Conservation (phyloP, 345 rosid species). For the Brassica incana region DNA sequence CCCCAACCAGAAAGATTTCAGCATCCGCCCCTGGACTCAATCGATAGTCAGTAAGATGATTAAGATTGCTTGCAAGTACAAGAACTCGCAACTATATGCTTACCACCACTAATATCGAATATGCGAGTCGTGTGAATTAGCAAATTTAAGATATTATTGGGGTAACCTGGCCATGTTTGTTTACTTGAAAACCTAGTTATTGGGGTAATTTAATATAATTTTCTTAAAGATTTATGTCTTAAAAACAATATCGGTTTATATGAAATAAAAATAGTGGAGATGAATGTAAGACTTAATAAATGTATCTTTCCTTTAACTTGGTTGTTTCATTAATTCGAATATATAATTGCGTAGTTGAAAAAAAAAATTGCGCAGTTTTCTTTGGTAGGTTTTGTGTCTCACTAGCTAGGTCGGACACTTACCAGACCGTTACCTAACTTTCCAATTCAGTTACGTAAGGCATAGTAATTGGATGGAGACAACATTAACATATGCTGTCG, state of each 20-base stretch:
- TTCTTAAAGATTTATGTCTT: neutral
- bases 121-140: neutral
- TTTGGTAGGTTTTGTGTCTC: slow-evolving; percentile 41
- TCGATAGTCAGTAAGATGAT: slow-evolving; percentile 32
- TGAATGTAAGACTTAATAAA: neutral
- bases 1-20: too few species aligned
- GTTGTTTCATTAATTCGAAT: slow-evolving; percentile 15
- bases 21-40: neutral
- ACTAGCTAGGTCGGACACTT: slow-evolving; percentile 37
- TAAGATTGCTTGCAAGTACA: slow-evolving; percentile 34
- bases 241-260: neutral
- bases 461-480: slow-evolving; percentile 37
- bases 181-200: neutral
- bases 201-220: neutral
- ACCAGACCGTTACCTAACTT: slow-evolving; percentile 40
- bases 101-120: slow-evolving; percentile 28
- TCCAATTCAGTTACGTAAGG: slow-evolving; percentile 38
- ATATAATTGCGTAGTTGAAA: neutral
- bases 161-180: neutral
- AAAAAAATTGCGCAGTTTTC: neutral
- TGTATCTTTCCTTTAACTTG: slow-evolving; percentile 10
- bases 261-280: neutral
- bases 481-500: slow-evolving; percentile 28
- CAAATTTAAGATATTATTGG: slow-evolving; percentile 4
- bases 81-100: slow-evolving; percentile 26